These are phyloP conservation scores for Euphorbia lathyris DNA, from an alignment of 345 rosid species.

Conservation along the genomic window DNA sequence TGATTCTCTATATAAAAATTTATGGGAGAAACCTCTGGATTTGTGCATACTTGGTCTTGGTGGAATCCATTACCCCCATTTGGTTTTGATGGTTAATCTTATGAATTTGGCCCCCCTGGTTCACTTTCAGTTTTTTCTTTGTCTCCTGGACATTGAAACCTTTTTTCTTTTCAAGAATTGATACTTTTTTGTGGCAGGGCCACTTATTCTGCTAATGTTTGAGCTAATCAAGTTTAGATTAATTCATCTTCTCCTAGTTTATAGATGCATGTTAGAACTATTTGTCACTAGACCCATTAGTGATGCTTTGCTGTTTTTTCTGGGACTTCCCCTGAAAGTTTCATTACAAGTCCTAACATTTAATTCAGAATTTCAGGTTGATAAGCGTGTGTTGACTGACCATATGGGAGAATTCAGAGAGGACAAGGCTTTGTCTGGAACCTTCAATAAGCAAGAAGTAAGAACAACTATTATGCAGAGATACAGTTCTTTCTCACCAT, in stretches of 20 bases:
- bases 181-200: not conserved
- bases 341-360: not conserved
- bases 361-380: constrained; percentile 12
- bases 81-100: not conserved
- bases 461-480: constrained; percentile 8
- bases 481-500: not conserved
- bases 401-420: constrained; percentile 25
- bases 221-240: not conserved
- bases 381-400: constrained; percentile 1
- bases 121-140: not conserved
- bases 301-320: not conserved
- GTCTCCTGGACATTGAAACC: not conserved
- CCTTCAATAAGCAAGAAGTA: constrained; percentile 10
- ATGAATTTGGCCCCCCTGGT: not conserved
- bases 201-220: not conserved
- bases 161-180: not conserved
- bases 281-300: not conserved
- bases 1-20: no score
- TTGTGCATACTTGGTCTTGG: not conserved
- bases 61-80: not conserved
- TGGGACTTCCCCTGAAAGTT: not conserved
- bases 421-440: constrained; percentile 12
- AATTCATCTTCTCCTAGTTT: no score
- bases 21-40: not conserved
- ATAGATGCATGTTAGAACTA: not conserved